phyloP scores from a whole-genome alignment of 2,329 filamentous ascomycete species.

The Aureobasidium sp. region DNA sequence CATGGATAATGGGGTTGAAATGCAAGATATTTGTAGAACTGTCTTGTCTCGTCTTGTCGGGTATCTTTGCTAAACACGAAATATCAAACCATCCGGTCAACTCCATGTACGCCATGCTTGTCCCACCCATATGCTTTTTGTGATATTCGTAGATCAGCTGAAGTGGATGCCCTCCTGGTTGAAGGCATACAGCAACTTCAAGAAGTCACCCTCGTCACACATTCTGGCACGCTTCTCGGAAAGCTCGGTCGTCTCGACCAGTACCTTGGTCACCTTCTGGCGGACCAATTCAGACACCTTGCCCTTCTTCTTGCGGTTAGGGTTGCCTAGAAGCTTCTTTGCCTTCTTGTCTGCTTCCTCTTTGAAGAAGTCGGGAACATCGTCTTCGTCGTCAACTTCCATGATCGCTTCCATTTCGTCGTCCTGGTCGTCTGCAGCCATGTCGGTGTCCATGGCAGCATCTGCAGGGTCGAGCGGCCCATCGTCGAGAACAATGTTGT shows the following conservation, averaged over 20 bases:
- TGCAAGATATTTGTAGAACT: not conserved
- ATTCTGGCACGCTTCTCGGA: constrained; percentile 74
- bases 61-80: constrained; percentile 6
- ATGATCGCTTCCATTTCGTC: constrained; percentile 41
- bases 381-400: constrained; percentile 55
- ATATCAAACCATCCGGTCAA: not conserved
- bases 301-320: constrained; percentile 62
- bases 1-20: not conserved
- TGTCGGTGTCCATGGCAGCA: constrained; percentile 41
- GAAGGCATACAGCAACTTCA: constrained; percentile 73
- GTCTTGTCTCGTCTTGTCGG: constrained; percentile 9
- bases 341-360: constrained; percentile 45
- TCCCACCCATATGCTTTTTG: not conserved
- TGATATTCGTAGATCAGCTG: constrained; percentile 37
- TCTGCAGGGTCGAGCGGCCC: constrained; percentile 34
- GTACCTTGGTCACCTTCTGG: constrained; percentile 75
- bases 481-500: constrained; percentile 71
- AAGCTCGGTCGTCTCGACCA: constrained; percentile 71
- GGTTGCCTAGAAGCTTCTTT: constrained; percentile 47
- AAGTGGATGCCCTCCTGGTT: constrained; percentile 94
- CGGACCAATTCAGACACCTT: constrained; percentile 75
- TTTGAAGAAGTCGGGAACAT: constrained; percentile 78
- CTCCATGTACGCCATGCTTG: not conserved
- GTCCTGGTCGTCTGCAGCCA: constrained; percentile 28
- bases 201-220: constrained; percentile 88